Evolutionary conservation across 148 eudicot species (phyloP), one percentile per base, ranked within the genome.

Genomic region (Rhododendron griersonianum): DNA sequence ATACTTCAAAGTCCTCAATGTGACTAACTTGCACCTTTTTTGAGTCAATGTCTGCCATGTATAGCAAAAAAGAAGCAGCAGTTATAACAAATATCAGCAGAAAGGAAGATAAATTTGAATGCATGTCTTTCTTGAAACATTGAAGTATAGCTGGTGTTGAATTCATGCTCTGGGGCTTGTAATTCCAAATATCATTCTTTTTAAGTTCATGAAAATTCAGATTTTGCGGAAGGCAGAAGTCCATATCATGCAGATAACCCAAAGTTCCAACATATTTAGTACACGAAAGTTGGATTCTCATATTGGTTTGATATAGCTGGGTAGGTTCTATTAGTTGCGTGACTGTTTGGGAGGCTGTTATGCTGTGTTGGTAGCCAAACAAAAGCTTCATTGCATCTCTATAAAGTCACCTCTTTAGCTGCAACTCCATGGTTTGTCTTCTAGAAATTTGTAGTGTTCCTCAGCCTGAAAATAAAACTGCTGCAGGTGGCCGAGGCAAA

Each of bases 401-500:
- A 28, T 53, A 6, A 28, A 69, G 53, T 67, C 3, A 57, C 45
- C 33, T 47, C 67, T 81, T 47, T 71, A 19, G 69, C 59, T 25
- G 30, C 18, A 15, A 21, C 59, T 44, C 30, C 16, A 41, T 47
- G 50, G 63, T 78, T 83, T 41, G 51, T 61, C 23, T 35, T 78
- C 65, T 25, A 71, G 79, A 71, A 18, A 30, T 53, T 86, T 37
- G 73, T 57, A 69, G 73, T 81, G 55, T 48, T 28, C 47, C 77
- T 55, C 28, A 79, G 61, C 73, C 37, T 71, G 81, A 50, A 30
- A 39, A 80, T 73, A 30, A 51, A 81, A 80, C 83, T 89, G 88
- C 85, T 92, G 89, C 91, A 90, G 95, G 91, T 86, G 84, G 87
- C 61, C 87, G 82, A 81, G 87, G 59, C 41, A 91, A 87, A 86